phyloP scores from a whole-genome alignment of 1,284 basidiomycete species.

The Malassezia equina region DNA sequence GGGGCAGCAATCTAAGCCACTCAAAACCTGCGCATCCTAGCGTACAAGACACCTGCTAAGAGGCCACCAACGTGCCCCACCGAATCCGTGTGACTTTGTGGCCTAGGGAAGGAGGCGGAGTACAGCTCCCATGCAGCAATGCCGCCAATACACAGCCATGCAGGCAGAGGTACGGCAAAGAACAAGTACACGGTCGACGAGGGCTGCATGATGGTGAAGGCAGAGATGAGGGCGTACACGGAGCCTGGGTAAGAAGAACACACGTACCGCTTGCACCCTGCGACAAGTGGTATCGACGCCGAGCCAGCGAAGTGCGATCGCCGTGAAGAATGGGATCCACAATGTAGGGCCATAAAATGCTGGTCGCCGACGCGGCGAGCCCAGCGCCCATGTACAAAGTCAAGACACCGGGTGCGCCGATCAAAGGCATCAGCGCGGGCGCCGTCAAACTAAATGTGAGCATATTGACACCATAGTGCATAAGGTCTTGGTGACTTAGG shows the following conservation, averaged over 20 bases:
- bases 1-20: slow-evolving; percentile 24
- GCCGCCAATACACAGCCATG: slow-evolving; percentile 66
- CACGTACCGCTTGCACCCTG: slow-evolving; percentile 6
- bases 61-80: slow-evolving; percentile 72
- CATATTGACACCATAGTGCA: slow-evolving; percentile 64
- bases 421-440: slow-evolving; percentile 58
- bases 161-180: slow-evolving; percentile 63
- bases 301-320: slow-evolving; percentile 3
- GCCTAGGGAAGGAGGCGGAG: slow-evolving; percentile 50
- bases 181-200: slow-evolving; percentile 64
- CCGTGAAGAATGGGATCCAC: slow-evolving; percentile 13
- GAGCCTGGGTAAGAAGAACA: slow-evolving; percentile 48
- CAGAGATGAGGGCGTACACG: slow-evolving; percentile 58
- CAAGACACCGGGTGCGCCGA: slow-evolving; percentile 64
- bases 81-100: slow-evolving; percentile 54
- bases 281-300: background rate
- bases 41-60: slow-evolving; percentile 55
- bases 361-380: slow-evolving; percentile 14
- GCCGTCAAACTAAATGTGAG: slow-evolving; percentile 72
- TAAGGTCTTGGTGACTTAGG: slow-evolving; percentile 21
- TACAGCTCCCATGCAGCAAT: slow-evolving; percentile 65
- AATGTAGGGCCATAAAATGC: slow-evolving; percentile 45
- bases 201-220: slow-evolving; percentile 64
- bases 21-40: slow-evolving; percentile 8
- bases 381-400: slow-evolving; percentile 62